Evolutionary conservation across 2,329 filamentous ascomycete species (phyloP).

Genomic region (Colletotrichum somersetense): DNA sequence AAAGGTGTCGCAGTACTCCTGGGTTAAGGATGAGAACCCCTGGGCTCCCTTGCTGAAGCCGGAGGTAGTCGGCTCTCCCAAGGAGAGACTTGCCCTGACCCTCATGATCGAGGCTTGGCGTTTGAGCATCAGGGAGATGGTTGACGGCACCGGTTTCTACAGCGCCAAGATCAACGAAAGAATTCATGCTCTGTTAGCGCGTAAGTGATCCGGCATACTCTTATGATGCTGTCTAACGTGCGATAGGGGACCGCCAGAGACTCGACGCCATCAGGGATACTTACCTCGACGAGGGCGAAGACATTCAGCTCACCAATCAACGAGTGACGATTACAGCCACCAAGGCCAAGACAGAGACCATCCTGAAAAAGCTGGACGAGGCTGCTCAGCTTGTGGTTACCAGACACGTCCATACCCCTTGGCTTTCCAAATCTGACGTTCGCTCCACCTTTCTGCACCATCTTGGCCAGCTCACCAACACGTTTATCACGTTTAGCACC

Average conservation of each 20-base stretch:
- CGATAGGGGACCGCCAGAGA: conserved; percentile 17
- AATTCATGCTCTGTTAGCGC: conserved; percentile 19
- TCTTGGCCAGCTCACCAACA: conserved; percentile 55
- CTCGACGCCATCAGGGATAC: conserved; percentile 46
- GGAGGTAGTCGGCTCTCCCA: conserved; percentile 47
- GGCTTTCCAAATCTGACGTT: conserved; percentile 45
- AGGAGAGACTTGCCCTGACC: conserved; percentile 56
- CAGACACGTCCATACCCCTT: conserved; percentile 44
- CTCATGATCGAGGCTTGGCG: conserved; percentile 65
- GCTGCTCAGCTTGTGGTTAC: conserved; percentile 33
- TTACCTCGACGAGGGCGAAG: conserved; percentile 47
- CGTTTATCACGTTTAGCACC: conserved; percentile 10
- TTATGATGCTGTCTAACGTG: conserved; percentile 3
- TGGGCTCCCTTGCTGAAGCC: conserved; percentile 54
- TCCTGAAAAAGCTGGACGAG: conserved; percentile 48
- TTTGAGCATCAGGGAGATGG: conserved; percentile 60
- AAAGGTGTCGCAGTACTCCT: conserved; percentile 49
- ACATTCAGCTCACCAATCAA: conserved; percentile 51
- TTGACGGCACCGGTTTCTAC: conserved; percentile 57
- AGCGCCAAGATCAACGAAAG: conserved; percentile 52
- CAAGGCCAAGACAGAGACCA: conserved; percentile 51
- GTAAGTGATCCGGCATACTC: conserved; percentile 15
- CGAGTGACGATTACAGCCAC: conserved; percentile 54
- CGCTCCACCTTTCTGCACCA: conserved; percentile 50
- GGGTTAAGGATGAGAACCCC: conserved; percentile 56